Base-by-base conservation (phyloP, 2,329 filamentous ascomycete species). In the Xylariaceae sp. region DNA sequence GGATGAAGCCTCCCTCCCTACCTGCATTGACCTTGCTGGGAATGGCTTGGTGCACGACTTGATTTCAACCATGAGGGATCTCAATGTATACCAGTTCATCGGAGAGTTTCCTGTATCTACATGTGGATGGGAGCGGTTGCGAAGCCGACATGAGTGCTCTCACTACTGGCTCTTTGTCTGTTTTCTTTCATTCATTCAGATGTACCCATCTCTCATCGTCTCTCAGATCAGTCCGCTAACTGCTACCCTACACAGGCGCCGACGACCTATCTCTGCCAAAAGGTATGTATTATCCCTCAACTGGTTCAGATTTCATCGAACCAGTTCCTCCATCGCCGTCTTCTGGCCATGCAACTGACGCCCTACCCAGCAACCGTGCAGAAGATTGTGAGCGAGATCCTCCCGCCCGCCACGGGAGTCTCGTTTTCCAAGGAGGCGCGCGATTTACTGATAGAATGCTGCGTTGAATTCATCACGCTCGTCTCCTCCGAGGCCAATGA, bases 401-500 rank as follows among this genome's bases (percentile, higher is more conserved):
- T 99, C 1, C 85, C 90, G 1, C 76, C 87, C 0, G 83, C 87
- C 46, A 74, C 71, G 13, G 89, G 90, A 47, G 82, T 95, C 58
- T 86, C 88, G 1, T 97, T 97, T 69, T 89, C 92, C 41, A 96
- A 96, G 71, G 94, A 99, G 66, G 92, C 92, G 12, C 87, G 94
- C 56, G 94, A 99, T 68, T 80, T 97, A 2, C 80, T 99, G 49
- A 99, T 99, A 66, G 94, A 97, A 76, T 97, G 94, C 76, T 99
- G 94, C 68, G 92, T 99, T 67, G 94, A 99, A 72, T 99, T 99
- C 72, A 96, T 99, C 72, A 97, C 94, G 16, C 83, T 99, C 66
- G 88, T 99, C 64, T 96, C 92, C n/a, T 95, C 90, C 45, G 92
- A 99, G 75, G 94, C 94, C 58, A 99, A 99, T 72, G 94, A 99